A percentile compares a stretch with the other conserved stretches of the same genome.
Evolutionary conservation across 148 eudicot genomes (phyloP).

Genomic region (Tetragonia tetragonoides): DNA sequence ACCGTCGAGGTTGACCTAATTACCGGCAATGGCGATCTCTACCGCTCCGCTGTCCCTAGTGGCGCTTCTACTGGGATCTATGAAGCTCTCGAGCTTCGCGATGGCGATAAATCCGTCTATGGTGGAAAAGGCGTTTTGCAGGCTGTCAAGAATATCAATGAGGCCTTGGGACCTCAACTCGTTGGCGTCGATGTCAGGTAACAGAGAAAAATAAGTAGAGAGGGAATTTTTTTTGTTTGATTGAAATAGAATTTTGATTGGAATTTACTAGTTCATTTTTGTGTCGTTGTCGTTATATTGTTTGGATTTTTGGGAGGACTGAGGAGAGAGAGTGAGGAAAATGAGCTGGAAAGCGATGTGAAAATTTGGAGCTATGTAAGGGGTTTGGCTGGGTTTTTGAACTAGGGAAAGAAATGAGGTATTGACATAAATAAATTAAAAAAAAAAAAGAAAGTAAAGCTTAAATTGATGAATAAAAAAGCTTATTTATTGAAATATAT

Average conservation of each 20-base stretch:
- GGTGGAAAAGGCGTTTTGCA: slow-evolving; percentile 92
- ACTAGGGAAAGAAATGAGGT: neutral
- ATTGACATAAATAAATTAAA: neutral
- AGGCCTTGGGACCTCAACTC: slow-evolving; percentile 70
- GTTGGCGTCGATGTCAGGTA: slow-evolving; percentile 82
- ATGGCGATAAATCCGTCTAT: slow-evolving; percentile 73
- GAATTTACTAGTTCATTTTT: neutral
- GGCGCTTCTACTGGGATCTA: slow-evolving; percentile 98
- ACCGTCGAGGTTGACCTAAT: slow-evolving; percentile 91
- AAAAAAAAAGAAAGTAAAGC: neutral
- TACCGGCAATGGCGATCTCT: slow-evolving; percentile 50
- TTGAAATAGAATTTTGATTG: neutral
- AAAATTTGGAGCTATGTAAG: neutral
- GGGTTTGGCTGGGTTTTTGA: neutral
- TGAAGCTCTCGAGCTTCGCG: slow-evolving; percentile 94
- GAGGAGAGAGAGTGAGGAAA: neutral
- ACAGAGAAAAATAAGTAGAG: slow-evolving; percentile 41
- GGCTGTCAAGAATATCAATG: slow-evolving; percentile 76
- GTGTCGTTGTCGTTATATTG: neutral
- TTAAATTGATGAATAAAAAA: neutral
- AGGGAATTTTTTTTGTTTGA: neutral
- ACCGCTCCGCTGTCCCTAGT: slow-evolving; percentile 90
- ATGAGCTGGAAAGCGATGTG: neutral
- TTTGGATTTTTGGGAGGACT: neutral
- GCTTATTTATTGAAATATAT: neutral